Conservation (phyloP, 768 basidiomycete species). For the Chalciporus piperatus region DNA sequence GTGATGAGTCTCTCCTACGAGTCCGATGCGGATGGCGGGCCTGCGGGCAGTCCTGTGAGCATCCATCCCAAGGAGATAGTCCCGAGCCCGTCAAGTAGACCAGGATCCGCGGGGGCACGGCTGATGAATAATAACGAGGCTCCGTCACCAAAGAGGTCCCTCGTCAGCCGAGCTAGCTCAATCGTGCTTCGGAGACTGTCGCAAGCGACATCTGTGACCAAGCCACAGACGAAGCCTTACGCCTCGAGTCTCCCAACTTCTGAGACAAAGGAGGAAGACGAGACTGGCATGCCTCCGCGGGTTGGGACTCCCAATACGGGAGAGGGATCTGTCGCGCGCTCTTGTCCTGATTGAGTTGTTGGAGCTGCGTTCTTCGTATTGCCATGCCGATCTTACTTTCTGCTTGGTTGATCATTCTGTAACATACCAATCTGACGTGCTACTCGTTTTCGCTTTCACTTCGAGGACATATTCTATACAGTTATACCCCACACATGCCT, state of each 20-base stretch:
- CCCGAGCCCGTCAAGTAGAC: constrained; percentile 2
- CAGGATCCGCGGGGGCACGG: constrained; percentile 24
- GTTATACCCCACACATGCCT: no score
- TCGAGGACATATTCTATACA: no score
- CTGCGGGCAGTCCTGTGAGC: background rate
- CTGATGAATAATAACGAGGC: constrained; percentile 12
- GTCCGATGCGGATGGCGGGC: background rate
- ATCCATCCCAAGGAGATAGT: background rate
- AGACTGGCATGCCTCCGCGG: background rate
- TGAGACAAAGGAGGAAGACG: constrained; percentile 7
- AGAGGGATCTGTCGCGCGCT: background rate
- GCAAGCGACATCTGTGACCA: constrained; percentile 16
- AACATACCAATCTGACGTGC: no score
- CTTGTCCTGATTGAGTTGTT: background rate
- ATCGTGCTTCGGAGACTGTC: constrained; percentile 23
- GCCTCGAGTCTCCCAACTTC: constrained; percentile 5
- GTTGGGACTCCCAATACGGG: constrained; percentile 7
- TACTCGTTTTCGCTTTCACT: no score
- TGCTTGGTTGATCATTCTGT: no score
- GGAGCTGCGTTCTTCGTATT: background rate
- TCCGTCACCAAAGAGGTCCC: constrained; percentile 11
- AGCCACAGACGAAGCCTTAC: constrained; percentile 6
- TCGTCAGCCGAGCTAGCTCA: constrained; percentile 28
- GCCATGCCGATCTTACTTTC: no score
- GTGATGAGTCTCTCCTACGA: constrained; percentile 20